Base-by-base conservation (phyloP, 805 yeast genomes). In the Brettanomyces naardenensis region DNA sequence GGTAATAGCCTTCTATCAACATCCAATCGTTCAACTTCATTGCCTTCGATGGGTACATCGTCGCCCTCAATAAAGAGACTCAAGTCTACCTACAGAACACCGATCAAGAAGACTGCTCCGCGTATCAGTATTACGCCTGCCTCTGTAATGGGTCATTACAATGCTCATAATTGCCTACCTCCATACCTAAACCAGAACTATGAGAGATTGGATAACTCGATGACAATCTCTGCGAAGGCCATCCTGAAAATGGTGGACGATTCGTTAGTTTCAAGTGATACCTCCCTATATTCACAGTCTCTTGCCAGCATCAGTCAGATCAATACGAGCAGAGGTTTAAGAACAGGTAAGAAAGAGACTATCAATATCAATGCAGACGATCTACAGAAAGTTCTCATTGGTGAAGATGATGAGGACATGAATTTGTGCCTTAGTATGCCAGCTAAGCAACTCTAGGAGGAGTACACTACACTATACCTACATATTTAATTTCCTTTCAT, bases 181-280 rank as follows among this genome's bases (percentile, higher is more conserved):
- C n/a, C n/a, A n/a, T n/a, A n/a, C n/a, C n/a, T n/a, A n/a, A n/a
- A n/a, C 4, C 9, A 28, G 11, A 20, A 38, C 28, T 27, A 41
- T 42, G 28, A 33, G 15, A 50, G 49, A 31, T 44, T 55, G 28
- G 66, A 62, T 25, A 60, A 59, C 37, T 59, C 65, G 3, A 54
- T 54, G 57, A 58, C 62, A 3, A 53, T 62, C 7, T 55, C 63
- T 4, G 64, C 62, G 5, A 53, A 53, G 29, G 65, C 61, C 2
- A 60, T 62, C 4, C 43, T 62, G 46, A 49, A 56, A 15, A 61
- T 62, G 65, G 66, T 62, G 31, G 66, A 62, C 40, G 62, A 60
- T 26, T 58, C 65, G 14, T 48, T 62, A 28, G 61, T 62, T 15
- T 58, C 62, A 4, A 56, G 62, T 39, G 66, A 62, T 43, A 59